phyloP scores from a whole-genome alignment of 139 green algal species.

The Diplosphaera chodatii region DNA sequence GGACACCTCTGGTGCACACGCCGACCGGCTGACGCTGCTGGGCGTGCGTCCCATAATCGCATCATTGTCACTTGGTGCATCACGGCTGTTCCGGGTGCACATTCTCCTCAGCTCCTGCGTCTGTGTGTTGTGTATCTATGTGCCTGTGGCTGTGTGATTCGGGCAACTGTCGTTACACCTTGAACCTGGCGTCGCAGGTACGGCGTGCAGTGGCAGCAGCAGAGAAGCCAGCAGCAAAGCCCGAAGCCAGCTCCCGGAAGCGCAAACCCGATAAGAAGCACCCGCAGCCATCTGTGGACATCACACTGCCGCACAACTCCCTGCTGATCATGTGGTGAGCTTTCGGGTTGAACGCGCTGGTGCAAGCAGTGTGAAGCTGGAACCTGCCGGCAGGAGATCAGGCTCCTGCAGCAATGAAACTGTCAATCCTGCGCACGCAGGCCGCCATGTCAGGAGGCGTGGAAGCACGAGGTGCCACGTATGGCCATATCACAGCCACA shows the following conservation, averaged over 20 bases:
- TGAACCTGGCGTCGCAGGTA: background rate
- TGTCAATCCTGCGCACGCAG: background rate
- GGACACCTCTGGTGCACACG: conserved; percentile 12
- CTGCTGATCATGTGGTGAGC: conserved; percentile 18
- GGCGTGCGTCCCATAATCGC: conserved; percentile 29
- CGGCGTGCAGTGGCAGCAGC: background rate
- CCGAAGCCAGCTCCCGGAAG: background rate
- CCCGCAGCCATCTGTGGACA: conserved; percentile 8
- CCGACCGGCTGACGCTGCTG: conserved; percentile 25
- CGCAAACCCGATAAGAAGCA: no score
- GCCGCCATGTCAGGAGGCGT: conserved; percentile 27
- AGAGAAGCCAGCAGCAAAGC: no score
- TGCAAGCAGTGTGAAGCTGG: no score
- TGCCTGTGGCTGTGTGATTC: no score
- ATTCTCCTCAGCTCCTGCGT: no score
- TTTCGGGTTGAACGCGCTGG: no score
- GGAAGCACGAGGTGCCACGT: conserved; percentile 27
- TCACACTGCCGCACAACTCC: conserved; percentile 27
- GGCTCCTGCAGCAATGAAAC: no score
- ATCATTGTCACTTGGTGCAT: conserved; percentile 25
- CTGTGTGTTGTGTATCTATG: background rate
- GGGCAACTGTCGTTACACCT: no score
- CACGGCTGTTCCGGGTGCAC: conserved; percentile 21
- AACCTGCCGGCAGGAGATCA: no score
- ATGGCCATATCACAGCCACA: conserved; percentile 7